A percentile compares a stretch with the other conserved stretches of the same genome.
These are phyloP conservation scores for Phytophthora nicotianae DNA, from an alignment of 352 stramenopile species.

Conservation along the genomic window DNA sequence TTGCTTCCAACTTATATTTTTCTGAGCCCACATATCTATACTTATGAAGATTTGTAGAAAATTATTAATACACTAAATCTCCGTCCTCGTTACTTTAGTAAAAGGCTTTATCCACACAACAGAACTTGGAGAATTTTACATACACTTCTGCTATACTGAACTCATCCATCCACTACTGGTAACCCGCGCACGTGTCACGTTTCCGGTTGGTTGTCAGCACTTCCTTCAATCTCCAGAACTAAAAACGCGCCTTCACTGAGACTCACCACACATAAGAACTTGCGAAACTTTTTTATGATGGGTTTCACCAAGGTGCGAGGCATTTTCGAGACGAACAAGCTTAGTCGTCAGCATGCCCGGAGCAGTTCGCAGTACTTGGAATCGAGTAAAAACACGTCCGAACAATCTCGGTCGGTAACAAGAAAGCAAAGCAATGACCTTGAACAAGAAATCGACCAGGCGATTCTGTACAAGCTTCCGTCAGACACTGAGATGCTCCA, in stretches of 20 bases:
- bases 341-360: conserved; percentile 2
- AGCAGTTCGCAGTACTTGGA: conserved; percentile 13
- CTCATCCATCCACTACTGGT: too few relatives aligned
- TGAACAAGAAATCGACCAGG: not conserved
- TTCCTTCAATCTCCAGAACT: not conserved
- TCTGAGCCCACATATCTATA: too few relatives aligned
- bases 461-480: conserved; percentile 11
- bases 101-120: too few relatives aligned
- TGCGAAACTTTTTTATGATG: not conserved
- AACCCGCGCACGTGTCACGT: not conserved
- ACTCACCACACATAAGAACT: too few relatives aligned
- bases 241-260: too few relatives aligned
- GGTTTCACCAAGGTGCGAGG: conserved; percentile 2
- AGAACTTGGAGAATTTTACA: too few relatives aligned
- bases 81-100: too few relatives aligned
- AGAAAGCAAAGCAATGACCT: conserved; percentile 6
- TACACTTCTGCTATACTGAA: too few relatives aligned
- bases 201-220: not conserved
- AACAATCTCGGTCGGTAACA: conserved; percentile 1
- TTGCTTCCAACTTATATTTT: too few relatives aligned
- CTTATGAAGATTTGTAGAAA: too few relatives aligned
- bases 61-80: too few relatives aligned
- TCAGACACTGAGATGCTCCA: conserved; percentile 17
- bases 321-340: conserved; percentile 2
- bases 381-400: conserved; percentile 2